Evolutionary conservation across 1,284 basidiomycete species (phyloP).

Genomic region (Austropuccinia psidii): DNA sequence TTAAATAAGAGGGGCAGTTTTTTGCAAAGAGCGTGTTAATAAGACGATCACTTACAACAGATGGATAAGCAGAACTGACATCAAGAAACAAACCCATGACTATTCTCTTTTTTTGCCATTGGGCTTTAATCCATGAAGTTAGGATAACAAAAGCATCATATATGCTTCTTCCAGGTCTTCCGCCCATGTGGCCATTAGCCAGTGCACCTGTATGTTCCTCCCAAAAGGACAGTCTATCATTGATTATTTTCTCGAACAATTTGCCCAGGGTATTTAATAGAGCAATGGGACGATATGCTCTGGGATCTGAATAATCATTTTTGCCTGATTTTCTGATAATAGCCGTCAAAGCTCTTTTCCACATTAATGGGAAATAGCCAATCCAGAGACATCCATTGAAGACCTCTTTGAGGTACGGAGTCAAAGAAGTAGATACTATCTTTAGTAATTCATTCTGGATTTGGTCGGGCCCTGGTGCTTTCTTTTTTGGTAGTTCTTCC

Average conservation of each 20-base stretch:
- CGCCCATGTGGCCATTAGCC: background rate
- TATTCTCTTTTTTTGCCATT: background rate
- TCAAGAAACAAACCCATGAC: background rate
- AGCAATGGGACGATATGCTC: conserved; percentile 2
- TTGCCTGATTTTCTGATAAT: conserved; percentile 5
- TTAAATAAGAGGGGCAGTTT: background rate
- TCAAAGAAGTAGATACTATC: background rate
- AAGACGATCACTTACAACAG: background rate
- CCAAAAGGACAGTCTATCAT: background rate
- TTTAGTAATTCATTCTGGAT: conserved; percentile 8
- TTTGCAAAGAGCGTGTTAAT: background rate
- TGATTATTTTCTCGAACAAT: conserved; percentile 16
- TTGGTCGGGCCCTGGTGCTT: background rate
- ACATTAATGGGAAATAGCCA: background rate
- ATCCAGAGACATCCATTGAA: background rate
- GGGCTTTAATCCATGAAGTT: background rate
- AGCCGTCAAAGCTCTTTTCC: background rate
- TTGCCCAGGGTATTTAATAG: background rate
- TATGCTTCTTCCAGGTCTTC: background rate
- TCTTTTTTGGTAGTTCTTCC: background rate
- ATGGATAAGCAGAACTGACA: conserved; percentile 10
- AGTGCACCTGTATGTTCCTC: background rate
- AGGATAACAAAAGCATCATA: background rate
- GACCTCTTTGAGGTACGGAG: background rate
- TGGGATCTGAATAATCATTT: background rate